Percentiles rank a stretch among this genome's conserved stretches.
phyloP scores from a whole-genome alignment of 108 stramenopile species.

The Skeletonema potamos region DNA sequence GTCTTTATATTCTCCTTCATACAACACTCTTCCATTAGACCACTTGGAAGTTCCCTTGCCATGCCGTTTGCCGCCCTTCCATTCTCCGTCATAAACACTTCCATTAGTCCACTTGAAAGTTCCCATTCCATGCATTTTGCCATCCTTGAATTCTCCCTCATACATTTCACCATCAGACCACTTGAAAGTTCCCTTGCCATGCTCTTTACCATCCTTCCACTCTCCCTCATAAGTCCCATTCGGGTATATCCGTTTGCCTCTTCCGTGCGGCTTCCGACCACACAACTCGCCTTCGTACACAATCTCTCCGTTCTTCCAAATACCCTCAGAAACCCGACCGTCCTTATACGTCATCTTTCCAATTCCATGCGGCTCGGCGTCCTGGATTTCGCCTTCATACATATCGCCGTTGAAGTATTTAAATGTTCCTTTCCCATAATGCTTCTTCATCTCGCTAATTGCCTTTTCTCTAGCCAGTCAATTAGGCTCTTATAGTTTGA shows the following conservation, averaged over 20 bases:
- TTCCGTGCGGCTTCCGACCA: slow-evolving; percentile 3
- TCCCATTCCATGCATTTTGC: slow-evolving; percentile 68
- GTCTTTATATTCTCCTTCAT: slow-evolving; percentile 60
- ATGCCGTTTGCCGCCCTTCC: slow-evolving; percentile 67
- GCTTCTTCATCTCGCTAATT: not conserved
- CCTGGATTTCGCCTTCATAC: not conserved
- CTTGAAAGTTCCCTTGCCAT: slow-evolving; percentile 53
- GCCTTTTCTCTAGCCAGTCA: no score
- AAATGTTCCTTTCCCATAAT: not conserved
- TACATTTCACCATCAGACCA: slow-evolving; percentile 50
- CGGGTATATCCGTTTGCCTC: not conserved
- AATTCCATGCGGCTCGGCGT: slow-evolving; percentile 29
- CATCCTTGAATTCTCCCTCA: slow-evolving; percentile 62
- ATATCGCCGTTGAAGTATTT: not conserved
- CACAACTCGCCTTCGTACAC: not conserved
- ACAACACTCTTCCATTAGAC: slow-evolving; percentile 60
- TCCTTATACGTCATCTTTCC: slow-evolving; percentile 46
- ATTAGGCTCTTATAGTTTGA: no score
- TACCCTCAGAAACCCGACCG: slow-evolving; percentile 46
- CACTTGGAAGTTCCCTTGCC: slow-evolving; percentile 73
- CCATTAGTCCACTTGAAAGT: slow-evolving; percentile 65
- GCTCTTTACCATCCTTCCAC: slow-evolving; percentile 49
- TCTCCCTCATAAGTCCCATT: not conserved
- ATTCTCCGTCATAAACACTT: slow-evolving; percentile 72
- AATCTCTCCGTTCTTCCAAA: slow-evolving; percentile 37